These are phyloP conservation scores for Gynostemma pentaphyllum DNA, from an alignment of 306 rosid species.

Conservation along the genomic window DNA sequence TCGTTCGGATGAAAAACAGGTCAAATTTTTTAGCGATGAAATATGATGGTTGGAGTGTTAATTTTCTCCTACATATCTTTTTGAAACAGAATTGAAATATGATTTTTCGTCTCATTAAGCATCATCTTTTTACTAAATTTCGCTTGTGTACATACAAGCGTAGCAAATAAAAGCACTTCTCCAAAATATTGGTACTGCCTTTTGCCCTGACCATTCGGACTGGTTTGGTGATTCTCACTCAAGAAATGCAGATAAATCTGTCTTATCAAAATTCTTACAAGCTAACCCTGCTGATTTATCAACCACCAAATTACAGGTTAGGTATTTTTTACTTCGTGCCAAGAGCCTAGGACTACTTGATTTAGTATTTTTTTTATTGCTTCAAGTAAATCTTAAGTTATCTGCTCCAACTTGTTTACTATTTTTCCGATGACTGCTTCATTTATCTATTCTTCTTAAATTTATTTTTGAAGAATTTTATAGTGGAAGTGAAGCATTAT, in stretches of 20 bases:
- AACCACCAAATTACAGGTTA: conserved; percentile 76
- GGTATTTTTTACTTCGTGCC: conserved; percentile 11
- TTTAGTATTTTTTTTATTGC: neutral
- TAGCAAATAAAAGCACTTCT: conserved; percentile 94
- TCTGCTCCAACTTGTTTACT: neutral
- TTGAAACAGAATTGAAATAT: neutral
- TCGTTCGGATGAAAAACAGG: conserved; percentile 89
- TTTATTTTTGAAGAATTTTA: neutral
- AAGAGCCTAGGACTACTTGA: neutral
- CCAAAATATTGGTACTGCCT: conserved; percentile 49
- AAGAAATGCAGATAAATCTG: conserved; percentile 60
- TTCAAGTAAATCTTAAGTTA: neutral
- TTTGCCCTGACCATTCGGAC: conserved; percentile 71
- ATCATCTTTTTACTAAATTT: neutral
- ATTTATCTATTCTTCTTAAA: neutral
- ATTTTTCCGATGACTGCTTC: neutral
- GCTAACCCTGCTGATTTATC: conserved; percentile 68
- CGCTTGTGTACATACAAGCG: conserved; percentile 17
- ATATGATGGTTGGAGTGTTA: neutral
- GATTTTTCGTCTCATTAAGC: neutral
- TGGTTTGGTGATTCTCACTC: conserved; percentile 68
- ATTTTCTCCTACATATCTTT: neutral
- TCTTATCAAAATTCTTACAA: conserved; percentile 66
- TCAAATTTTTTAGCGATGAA: conserved; percentile 16
- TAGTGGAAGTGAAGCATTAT: neutral